These are phyloP conservation scores for Emmonsiellopsis sp. DNA, from an alignment of 2,329 filamentous ascomycete species.

Conservation along the genomic window DNA sequence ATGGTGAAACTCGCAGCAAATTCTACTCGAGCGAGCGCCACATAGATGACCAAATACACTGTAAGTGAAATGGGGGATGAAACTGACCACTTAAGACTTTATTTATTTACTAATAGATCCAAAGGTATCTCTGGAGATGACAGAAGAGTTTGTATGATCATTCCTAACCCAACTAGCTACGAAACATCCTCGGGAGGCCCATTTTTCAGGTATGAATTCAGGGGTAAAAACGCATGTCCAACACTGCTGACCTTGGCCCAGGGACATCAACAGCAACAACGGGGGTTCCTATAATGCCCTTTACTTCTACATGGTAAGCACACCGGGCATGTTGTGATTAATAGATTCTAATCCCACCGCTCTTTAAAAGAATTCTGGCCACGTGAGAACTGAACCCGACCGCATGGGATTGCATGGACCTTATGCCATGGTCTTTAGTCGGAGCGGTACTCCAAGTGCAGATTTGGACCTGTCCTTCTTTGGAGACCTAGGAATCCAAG, in stretches of 20 bases:
- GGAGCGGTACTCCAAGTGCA: conserved; percentile 46
- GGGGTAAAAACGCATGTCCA: no score
- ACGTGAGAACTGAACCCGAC: conserved; percentile 53
- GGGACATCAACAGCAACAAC: conserved; percentile 58
- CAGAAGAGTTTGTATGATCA: conserved; percentile 54
- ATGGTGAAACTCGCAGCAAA: conserved; percentile 57
- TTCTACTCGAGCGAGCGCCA: conserved; percentile 63
- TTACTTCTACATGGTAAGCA: conserved; percentile 53
- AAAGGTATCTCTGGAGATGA: conserved; percentile 26
- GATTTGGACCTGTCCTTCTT: conserved; percentile 52
- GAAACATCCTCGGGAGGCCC: conserved; percentile 58
- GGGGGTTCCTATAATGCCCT: conserved; percentile 49
- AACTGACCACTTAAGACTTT: no score
- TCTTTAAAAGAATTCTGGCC: conserved; percentile 46
- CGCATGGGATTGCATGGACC: conserved; percentile 58
- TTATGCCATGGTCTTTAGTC: conserved; percentile 53
- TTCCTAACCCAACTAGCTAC: conserved; percentile 44
- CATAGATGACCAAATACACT: conserved; percentile 59
- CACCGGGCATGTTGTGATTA: not conserved
- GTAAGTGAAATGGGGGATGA: conserved; percentile 20
- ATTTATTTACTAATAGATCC: no score
- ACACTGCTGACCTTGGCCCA: conserved; percentile 10
- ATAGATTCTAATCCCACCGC: not conserved
- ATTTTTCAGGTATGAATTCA: conserved; percentile 44
- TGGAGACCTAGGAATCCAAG: conserved; percentile 47